Conservation (phyloP, 768 basidiomycete species). For the Tephrocybe sp. region DNA sequence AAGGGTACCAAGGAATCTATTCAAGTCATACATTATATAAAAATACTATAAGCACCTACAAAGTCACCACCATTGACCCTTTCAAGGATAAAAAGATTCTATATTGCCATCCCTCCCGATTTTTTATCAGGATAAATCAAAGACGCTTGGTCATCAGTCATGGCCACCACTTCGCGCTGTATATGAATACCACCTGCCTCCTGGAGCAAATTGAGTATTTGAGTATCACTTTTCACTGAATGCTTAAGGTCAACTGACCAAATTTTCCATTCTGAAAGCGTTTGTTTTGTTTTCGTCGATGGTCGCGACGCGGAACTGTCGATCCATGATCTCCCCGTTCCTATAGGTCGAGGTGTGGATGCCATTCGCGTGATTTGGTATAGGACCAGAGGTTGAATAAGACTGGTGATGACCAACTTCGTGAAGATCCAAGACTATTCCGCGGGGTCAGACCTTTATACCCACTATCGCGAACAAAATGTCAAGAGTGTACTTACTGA, state of each 20-base stretch:
- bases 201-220: slow-evolving; percentile 1
- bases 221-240: not conserved
- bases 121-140: slow-evolving; percentile 6
- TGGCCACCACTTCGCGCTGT: slow-evolving; percentile 17
- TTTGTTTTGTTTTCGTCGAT: slow-evolving; percentile 13
- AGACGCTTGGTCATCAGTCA: slow-evolving; percentile 16
- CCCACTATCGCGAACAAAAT: not conserved
- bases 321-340: slow-evolving; percentile 16
- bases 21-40: not conserved
- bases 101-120: not conserved
- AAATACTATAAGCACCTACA: not conserved
- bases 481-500: slow-evolving; percentile 14
- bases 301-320: slow-evolving; percentile 11
- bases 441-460: not conserved
- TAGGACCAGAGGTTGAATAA: slow-evolving; percentile 6
- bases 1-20: not conserved
- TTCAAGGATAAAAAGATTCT: not conserved
- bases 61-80: not conserved
- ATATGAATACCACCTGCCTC: slow-evolving; percentile 15
- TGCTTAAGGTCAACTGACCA: slow-evolving; percentile 3
- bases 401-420: slow-evolving; percentile 8
- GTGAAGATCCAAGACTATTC: slow-evolving; percentile 18
- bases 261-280: slow-evolving; percentile 13
- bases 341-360: slow-evolving; percentile 13
- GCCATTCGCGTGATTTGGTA: slow-evolving; percentile 9